Conservation (phyloP, 371 early-diverging fungal genomes). For the Nematocida minor region DNA sequence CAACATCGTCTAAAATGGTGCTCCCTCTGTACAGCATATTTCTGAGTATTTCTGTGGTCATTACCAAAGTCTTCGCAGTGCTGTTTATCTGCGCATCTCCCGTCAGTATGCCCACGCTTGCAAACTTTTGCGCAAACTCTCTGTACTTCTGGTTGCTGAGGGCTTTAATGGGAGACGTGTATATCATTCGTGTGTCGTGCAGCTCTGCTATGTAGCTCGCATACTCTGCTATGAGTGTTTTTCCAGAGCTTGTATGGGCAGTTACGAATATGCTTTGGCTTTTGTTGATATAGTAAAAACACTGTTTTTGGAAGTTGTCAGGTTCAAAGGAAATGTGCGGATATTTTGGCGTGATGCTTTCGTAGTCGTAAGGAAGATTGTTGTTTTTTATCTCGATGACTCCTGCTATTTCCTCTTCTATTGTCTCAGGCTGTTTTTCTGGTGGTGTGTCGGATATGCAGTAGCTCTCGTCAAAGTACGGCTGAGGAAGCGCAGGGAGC, state of each 20-base stretch:
- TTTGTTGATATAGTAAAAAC: conserved; percentile 84
- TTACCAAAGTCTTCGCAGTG: conserved; percentile 84
- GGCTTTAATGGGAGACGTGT: conserved; percentile 98
- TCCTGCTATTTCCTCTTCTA: neutral
- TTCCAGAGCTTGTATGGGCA: conserved; percentile 97
- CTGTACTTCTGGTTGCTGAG: conserved; percentile 95
- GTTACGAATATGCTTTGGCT: conserved; percentile 92
- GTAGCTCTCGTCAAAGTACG: neutral
- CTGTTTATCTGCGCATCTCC: conserved; percentile 95
- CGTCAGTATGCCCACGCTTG: conserved; percentile 85
- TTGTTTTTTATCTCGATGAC: conserved; percentile 27
- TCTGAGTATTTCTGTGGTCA: conserved; percentile 97
- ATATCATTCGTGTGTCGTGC: conserved; percentile 72
- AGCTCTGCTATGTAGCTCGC: conserved; percentile 75
- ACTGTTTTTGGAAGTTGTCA: conserved; percentile 94
- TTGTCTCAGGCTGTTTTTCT: neutral
- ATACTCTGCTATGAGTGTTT: conserved; percentile 97
- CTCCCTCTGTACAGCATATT: conserved; percentile 93
- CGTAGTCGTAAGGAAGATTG: conserved; percentile 19
- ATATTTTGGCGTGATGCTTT: conserved; percentile 5
- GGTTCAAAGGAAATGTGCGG: conserved; percentile 71
- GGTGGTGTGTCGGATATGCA: neutral
- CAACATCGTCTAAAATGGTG: conserved; percentile 86
- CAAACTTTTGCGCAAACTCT: conserved; percentile 81
- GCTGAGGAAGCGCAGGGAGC: conserved; percentile 8